Percentiles rank a stretch among this genome's conserved stretches.
Evolutionary conservation across 192 early-diverging fungal species (phyloP).

Genomic region (Pilobolus umbonatus): DNA sequence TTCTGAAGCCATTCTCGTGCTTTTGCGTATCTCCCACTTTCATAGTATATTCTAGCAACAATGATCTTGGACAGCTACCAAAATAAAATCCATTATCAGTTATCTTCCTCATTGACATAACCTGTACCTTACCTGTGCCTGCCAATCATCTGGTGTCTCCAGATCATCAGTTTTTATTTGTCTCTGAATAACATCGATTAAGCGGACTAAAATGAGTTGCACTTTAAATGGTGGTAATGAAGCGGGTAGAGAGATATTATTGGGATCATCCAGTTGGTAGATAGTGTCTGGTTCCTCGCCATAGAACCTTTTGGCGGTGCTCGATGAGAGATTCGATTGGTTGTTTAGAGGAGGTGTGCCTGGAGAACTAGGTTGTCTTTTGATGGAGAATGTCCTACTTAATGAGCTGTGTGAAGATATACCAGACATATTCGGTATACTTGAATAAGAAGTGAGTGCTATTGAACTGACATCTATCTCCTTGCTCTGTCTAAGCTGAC

Average conservation of each 20-base stretch:
- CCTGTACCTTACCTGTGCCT: constrained; percentile 19
- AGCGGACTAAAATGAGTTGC: constrained; percentile 3
- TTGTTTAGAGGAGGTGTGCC: constrained; percentile 18
- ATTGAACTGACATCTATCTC: neutral
- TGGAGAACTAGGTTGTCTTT: constrained; percentile 10
- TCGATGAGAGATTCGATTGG: constrained; percentile 11
- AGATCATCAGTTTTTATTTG: constrained; percentile 4
- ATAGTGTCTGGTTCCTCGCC: constrained; percentile 1
- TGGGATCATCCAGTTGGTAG: constrained; percentile 13
- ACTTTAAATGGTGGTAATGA: neutral
- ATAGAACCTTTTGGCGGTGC: too few species aligned
- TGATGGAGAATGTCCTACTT: neutral
- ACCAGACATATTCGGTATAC: too few species aligned
- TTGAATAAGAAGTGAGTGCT: neutral
- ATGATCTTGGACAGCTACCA: constrained; percentile 25
- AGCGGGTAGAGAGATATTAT: neutral
- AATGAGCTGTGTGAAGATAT: neutral
- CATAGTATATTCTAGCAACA: constrained; percentile 55
- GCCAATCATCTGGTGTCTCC: constrained; percentile 14
- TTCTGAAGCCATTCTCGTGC: constrained; percentile 35
- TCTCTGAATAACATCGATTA: constrained; percentile 14
- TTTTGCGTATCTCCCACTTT: constrained; percentile 42
- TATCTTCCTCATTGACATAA: neutral
- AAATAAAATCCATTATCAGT: neutral
- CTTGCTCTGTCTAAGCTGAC: constrained; percentile 1